These are phyloP conservation scores for Pythium oligandrum DNA, from an alignment of 352 stramenopile species.

Conservation along the genomic window DNA sequence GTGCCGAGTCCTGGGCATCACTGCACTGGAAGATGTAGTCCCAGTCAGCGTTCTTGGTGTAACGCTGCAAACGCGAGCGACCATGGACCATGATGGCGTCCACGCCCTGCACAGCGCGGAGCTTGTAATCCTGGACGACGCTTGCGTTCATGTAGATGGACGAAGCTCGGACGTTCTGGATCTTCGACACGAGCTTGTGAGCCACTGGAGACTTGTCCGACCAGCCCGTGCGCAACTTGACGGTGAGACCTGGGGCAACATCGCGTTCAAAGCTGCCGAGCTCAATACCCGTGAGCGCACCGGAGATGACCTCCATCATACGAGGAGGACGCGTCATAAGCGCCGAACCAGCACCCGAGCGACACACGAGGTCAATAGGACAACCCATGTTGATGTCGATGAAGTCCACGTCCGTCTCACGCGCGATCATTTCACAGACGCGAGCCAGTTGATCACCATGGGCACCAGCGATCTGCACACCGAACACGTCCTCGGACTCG, in stretches of 20 bases:
- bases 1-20: constrained; percentile 41
- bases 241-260: constrained; percentile 82
- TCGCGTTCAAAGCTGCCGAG: constrained; percentile 38
- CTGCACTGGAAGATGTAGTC: constrained; percentile 95
- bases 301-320: constrained; percentile 87
- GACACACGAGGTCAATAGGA: constrained; percentile 95
- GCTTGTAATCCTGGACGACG: constrained; percentile 68
- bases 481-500: constrained; percentile 96
- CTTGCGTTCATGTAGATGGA: constrained; percentile 74
- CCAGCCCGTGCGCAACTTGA: constrained; percentile 99
- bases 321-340: constrained; percentile 93
- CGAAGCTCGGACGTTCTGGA: constrained; percentile 71
- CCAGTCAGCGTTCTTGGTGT: constrained; percentile 98
- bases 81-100: constrained; percentile 92
- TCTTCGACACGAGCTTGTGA: constrained; percentile 90
- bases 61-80: constrained; percentile 95
- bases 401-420: constrained; percentile 95
- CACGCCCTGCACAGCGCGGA: constrained; percentile 56
- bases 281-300: constrained; percentile 81
- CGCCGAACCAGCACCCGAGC: constrained; percentile 84
- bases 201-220: constrained; percentile 93
- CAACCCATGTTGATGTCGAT: constrained; percentile 99
- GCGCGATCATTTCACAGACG: constrained; percentile 90
- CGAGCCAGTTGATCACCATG: constrained; percentile 93
- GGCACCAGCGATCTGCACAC: constrained; percentile 94